These are phyloP conservation scores for Leccinum fallax DNA, from an alignment of 1,284 basidiomycete genomes.

Conservation along the genomic window DNA sequence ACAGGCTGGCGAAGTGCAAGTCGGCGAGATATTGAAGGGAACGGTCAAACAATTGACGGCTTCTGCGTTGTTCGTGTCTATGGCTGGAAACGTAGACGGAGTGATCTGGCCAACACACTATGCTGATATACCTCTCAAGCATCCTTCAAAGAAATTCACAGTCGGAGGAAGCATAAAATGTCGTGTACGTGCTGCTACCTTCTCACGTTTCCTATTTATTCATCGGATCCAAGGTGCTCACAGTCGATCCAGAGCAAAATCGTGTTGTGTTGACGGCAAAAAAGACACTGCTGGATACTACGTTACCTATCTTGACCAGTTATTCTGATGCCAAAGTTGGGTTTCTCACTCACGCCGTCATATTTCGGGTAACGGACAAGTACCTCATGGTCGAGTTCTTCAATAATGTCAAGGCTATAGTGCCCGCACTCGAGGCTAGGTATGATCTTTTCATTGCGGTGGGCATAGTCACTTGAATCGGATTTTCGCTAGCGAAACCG, in stretches of 20 bases:
- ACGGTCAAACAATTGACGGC: constrained; percentile 84
- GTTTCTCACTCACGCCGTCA: constrained; percentile 78
- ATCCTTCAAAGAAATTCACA: constrained; percentile 93
- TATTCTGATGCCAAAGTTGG: constrained; percentile 76
- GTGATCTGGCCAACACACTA: constrained; percentile 96
- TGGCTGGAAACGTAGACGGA: constrained; percentile 87
- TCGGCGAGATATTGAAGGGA: constrained; percentile 85
- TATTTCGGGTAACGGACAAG: constrained; percentile 82
- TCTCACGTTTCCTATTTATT: constrained; percentile 15
- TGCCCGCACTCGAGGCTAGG: constrained; percentile 84
- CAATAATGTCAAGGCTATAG: constrained; percentile 84
- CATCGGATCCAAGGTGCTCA: constrained; percentile 64
- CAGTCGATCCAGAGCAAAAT: constrained; percentile 81
- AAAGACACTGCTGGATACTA: constrained; percentile 86
- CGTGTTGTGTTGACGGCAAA: constrained; percentile 90
- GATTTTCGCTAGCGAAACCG: constrained; percentile 31
- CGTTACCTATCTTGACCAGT: constrained; percentile 67
- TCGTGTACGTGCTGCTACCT: constrained; percentile 52
- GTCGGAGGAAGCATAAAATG: constrained; percentile 85
- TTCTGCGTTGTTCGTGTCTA: constrained; percentile 79
- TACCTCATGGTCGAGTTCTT: constrained; percentile 88
- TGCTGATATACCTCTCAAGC: constrained; percentile 90
- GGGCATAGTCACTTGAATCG: background rate
- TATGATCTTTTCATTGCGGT: constrained; percentile 39
- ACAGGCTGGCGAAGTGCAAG: constrained; percentile 80